A percentile compares a stretch with the other conserved stretches of the same genome.
These are phyloP conservation scores for Bonia amplexicaulis DNA, from an alignment of 176 grass and related monocot genomes.

Conservation along the genomic window DNA sequence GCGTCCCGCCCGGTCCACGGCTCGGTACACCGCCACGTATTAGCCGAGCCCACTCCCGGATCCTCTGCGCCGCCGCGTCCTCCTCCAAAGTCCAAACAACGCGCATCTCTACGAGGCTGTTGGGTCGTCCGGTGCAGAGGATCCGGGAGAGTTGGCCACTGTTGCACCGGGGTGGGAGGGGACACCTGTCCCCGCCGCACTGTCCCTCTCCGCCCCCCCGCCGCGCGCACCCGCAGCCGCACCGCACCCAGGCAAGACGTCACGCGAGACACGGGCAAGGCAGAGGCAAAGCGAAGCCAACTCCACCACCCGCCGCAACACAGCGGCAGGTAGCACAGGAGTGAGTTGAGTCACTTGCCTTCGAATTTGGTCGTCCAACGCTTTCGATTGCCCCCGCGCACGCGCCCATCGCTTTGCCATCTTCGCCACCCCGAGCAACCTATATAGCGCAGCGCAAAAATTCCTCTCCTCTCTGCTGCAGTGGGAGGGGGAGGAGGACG, in stretches of 20 bases:
- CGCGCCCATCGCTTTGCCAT: conserved; percentile 2
- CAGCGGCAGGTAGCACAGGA: not conserved
- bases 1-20: not conserved
- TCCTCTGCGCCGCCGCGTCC: not conserved
- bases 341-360: conserved; percentile 12
- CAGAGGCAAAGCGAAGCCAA: not conserved
- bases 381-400: conserved; percentile 16
- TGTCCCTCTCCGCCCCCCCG: not conserved
- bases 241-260: not conserved
- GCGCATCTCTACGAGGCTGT: not conserved
- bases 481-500: not conserved
- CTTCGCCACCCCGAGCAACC: conserved; percentile 29
- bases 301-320: not conserved
- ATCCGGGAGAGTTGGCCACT: not conserved
- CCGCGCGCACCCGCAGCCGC: not conserved
- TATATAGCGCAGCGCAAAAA: conserved; percentile 30
- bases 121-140: not conserved
- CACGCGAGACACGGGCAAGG: not conserved
- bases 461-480: not conserved
- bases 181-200: conserved; percentile 41
- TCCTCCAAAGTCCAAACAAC: not conserved
- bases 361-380: conserved; percentile 12
- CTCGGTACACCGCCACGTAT: conserved; percentile 24
- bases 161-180: not conserved
- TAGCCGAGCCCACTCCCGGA: not conserved